Evolutionary conservation across 805 yeast genomes (phyloP).

Genomic region (Ogataea sp.): DNA sequence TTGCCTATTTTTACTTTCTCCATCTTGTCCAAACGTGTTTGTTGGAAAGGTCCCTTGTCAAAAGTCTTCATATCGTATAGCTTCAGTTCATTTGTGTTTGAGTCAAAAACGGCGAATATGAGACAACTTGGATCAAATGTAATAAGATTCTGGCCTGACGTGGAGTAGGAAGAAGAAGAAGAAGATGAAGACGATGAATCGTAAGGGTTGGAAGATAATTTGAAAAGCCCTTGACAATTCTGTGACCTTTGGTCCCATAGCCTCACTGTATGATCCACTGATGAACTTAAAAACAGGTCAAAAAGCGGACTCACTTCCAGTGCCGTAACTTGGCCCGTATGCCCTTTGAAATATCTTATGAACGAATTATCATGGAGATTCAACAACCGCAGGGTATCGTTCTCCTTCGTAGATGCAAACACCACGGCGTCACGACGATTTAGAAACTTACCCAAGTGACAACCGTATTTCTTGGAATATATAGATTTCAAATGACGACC

Average conservation of each 20-base stretch:
- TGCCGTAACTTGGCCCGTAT: conserved; percentile 64
- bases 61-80: conserved; percentile 56
- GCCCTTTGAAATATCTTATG: conserved; percentile 83
- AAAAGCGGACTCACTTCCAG: conserved; percentile 66
- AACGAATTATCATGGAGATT: conserved; percentile 72
- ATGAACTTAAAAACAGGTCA: conserved; percentile 57
- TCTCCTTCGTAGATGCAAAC: conserved; percentile 75
- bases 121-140: conserved; percentile 83
- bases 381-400: conserved; percentile 65
- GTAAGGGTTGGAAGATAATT: too few species aligned
- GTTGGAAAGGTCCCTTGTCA: conserved; percentile 50
- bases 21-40: too few species aligned
- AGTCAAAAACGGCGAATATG: conserved; percentile 61
- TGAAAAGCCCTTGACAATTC: conserved; percentile 54
- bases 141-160: conserved; percentile 29
- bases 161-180: conserved; percentile 46
- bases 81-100: conserved; percentile 35
- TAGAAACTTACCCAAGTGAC: conserved; percentile 78
- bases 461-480: conserved; percentile 86
- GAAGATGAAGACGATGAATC: too few species aligned
- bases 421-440: conserved; percentile 56
- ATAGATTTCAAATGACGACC: conserved; percentile 66
- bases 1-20: too few species aligned
- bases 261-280: conserved; percentile 73
- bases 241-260: conserved; percentile 80